phyloP scores from a whole-genome alignment of 1,284 basidiomycete species.

The Austroboletus olivaceoglutinosus region DNA sequence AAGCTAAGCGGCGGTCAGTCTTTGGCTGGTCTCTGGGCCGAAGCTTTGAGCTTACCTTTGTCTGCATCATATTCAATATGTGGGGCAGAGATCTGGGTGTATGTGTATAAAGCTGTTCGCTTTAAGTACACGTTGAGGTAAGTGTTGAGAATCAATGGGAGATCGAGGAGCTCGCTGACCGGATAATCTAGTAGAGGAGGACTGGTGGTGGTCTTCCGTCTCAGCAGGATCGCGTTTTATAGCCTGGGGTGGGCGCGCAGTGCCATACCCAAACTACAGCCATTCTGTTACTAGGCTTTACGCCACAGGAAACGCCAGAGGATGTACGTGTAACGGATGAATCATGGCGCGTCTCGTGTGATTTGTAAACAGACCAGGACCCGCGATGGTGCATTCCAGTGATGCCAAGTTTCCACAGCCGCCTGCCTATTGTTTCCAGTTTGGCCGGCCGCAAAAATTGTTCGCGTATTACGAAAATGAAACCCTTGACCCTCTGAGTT shows the following conservation, averaged over 20 bases:
- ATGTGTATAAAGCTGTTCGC: not conserved
- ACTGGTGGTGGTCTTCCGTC: not conserved
- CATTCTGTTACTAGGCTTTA: no score
- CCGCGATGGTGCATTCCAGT: no score
- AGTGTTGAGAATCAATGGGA: not conserved
- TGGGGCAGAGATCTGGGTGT: not conserved
- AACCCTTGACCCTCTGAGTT: conserved; percentile 6
- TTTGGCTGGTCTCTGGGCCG: not conserved
- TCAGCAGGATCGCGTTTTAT: not conserved
- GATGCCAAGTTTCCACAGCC: no score
- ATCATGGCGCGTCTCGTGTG: no score
- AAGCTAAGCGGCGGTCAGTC: conserved; percentile 12
- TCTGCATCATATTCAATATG: conserved; percentile 12
- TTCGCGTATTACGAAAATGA: conserved; percentile 3
- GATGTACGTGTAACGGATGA: no score
- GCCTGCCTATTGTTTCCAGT: no score
- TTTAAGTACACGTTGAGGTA: conserved; percentile 9
- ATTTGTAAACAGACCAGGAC: no score
- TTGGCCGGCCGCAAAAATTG: not conserved
- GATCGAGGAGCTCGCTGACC: not conserved
- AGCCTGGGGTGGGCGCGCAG: not conserved
- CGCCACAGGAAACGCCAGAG: no score
- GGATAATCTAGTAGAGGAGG: not conserved
- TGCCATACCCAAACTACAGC: not conserved
- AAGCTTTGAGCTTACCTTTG: conserved; percentile 3